phyloP scores from a whole-genome alignment of 352 stramenopile species.

The Globisporangium heterothallicum region DNA sequence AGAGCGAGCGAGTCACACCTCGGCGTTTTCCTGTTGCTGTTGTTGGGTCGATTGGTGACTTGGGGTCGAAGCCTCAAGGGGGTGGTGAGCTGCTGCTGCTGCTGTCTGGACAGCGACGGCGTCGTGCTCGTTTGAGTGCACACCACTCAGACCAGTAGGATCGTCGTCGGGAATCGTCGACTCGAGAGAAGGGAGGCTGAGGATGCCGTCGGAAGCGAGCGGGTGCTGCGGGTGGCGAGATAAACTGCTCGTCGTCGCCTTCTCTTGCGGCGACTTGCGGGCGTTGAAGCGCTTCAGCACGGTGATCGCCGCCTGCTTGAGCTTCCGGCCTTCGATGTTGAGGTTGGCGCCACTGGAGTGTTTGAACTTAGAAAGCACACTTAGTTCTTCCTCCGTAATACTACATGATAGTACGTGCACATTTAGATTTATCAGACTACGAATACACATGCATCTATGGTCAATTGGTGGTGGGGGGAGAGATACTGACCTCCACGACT shows the following conservation, averaged over 20 bases:
- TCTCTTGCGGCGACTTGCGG: constrained; percentile 8
- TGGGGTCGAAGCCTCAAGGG: background rate
- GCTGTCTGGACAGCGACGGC: background rate
- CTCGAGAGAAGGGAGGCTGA: constrained; percentile 11
- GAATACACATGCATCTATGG: constrained; percentile 4
- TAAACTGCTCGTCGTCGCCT: background rate
- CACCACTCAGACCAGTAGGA: too few relatives aligned
- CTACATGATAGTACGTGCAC: background rate
- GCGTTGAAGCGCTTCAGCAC: constrained; percentile 29
- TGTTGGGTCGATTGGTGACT: background rate
- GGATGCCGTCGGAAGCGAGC: background rate
- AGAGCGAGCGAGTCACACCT: constrained; percentile 17
- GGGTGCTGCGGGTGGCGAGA: constrained; percentile 1
- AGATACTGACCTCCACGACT: constrained; percentile 45
- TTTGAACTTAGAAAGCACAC: constrained; percentile 53
- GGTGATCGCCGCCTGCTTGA: constrained; percentile 53
- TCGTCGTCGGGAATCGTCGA: constrained; percentile 3
- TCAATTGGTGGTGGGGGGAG: background rate
- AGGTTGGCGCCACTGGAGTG: constrained; percentile 52
- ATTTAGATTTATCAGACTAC: constrained; percentile 1
- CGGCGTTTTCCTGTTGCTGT: constrained; percentile 12
- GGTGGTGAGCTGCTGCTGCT: background rate
- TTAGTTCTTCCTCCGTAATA: constrained; percentile 36
- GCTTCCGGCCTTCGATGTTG: constrained; percentile 48
- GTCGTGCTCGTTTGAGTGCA: constrained; percentile 1